Evolutionary conservation across 2,329 filamentous ascomycete genomes (phyloP).

Genomic region (Fusarium nurragi): DNA sequence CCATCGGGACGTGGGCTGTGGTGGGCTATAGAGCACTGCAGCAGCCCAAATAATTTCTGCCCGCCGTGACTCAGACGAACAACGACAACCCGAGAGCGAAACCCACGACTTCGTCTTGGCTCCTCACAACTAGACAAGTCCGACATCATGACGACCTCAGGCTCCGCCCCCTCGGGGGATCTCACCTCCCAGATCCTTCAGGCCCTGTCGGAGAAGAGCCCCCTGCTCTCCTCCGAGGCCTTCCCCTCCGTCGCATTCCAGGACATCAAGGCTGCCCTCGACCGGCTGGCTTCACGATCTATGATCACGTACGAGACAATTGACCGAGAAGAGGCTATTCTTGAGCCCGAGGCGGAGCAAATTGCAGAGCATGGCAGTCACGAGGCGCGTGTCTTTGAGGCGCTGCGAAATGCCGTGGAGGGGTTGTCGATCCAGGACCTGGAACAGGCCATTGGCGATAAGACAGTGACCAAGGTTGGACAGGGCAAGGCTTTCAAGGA

Average conservation of each 20-base stretch:
- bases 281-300: slow-evolving; percentile 82
- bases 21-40: slow-evolving; percentile 31
- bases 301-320: slow-evolving; percentile 90
- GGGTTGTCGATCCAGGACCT: slow-evolving; percentile 83
- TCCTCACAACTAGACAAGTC: slow-evolving; percentile 13
- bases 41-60: slow-evolving; percentile 41
- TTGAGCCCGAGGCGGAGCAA: slow-evolving; percentile 79
- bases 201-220: slow-evolving; percentile 69
- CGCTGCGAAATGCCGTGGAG: slow-evolving; percentile 75
- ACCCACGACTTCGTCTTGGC: slow-evolving; percentile 20
- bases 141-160: slow-evolving; percentile 56
- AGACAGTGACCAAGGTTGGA: slow-evolving; percentile 81
- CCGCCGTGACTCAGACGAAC: slow-evolving; percentile 42
- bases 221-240: slow-evolving; percentile 73
- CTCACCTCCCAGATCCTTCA: slow-evolving; percentile 72
- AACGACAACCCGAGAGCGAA: slow-evolving; percentile 25
- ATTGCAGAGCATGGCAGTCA: slow-evolving; percentile 81
- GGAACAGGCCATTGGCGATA: slow-evolving; percentile 74
- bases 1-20: slow-evolving; percentile 32
- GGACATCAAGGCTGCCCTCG: slow-evolving; percentile 85
- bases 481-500: slow-evolving; percentile 92
- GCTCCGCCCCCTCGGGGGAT: slow-evolving; percentile 58
- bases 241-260: slow-evolving; percentile 74
- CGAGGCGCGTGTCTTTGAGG: slow-evolving; percentile 84
- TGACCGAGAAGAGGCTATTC: slow-evolving; percentile 77